Evolutionary conservation across 2,329 filamentous ascomycete species (phyloP).

Genomic region (Stylonectria norvegica): DNA sequence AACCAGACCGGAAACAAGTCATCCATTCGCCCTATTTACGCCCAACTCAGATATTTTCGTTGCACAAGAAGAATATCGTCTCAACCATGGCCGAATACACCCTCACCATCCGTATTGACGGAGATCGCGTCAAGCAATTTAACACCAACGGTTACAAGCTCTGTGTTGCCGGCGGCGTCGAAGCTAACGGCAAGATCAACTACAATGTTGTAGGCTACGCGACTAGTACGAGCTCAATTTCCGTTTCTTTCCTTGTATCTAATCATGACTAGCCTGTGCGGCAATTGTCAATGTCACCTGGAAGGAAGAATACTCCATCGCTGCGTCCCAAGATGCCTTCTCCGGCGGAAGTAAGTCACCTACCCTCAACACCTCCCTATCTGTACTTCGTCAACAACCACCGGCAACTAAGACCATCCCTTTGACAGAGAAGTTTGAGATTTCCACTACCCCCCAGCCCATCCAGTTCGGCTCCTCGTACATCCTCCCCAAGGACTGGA

Average conservation of each 20-base stretch:
- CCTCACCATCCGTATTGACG: not conserved
- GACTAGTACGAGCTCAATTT: not conserved
- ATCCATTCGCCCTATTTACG: too few relatives aligned
- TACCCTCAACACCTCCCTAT: not conserved
- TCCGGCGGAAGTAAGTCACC: not conserved
- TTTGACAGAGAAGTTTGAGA: not conserved
- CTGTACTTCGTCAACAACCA: too few relatives aligned
- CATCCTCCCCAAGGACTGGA: not conserved
- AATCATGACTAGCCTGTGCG: not conserved
- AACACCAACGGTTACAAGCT: not conserved
- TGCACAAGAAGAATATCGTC: too few relatives aligned
- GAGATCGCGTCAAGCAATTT: not conserved
- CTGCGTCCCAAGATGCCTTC: not conserved
- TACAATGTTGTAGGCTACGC: not conserved
- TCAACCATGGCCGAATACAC: not conserved
- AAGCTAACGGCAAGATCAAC: not conserved
- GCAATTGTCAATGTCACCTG: not conserved
- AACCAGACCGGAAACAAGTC: too few relatives aligned
- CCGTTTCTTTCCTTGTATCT: too few relatives aligned
- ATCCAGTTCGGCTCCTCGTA: not conserved
- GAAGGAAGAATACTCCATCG: not conserved
- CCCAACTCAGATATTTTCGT: too few relatives aligned
- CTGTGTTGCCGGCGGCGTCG: not conserved
- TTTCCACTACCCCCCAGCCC: not conserved
- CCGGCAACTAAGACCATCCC: too few relatives aligned